Evolutionary conservation across 83 land plant species (phyloP), one percentile per base, ranked within the genome.

Genomic region (Picea mariana): DNA sequence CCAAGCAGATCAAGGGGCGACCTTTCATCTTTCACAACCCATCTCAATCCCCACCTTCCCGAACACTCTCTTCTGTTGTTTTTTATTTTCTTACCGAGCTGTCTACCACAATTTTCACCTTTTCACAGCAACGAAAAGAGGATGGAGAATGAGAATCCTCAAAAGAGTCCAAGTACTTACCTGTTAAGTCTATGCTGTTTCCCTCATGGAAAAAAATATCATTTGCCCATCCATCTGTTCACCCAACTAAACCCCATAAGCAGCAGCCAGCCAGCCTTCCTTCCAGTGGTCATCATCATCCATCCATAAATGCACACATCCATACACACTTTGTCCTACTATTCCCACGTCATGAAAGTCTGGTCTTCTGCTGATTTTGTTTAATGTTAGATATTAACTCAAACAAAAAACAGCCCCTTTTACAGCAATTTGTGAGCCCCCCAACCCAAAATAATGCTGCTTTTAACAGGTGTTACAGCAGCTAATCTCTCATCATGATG

Each of bases 21-120:
- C 16, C 58, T 73, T 73, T 73, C 58, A 44, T 73, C 77, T 73
- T 73, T 73, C 42, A 73, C 26, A n/a, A 9, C 77, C 77, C 42
- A 68, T 68, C 40, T 68, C 21, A 44, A 38, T 18, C 76, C 49
- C 49, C 59, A 73, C 26, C 60, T 58, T 58, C 60, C 60, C 60
- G 4, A 58, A 58, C 60, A 58, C 60, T 26, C 26, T 66, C 68
- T 16, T 66, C 49, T 9, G 9, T 47, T 47, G 49, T 66, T 65
- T 66, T 59, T 61, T 17, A 17, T 61, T 5, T 61, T 20, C 62
- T 59, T 55, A 16, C 79, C 63, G 4, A 77, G 79, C 62, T 77
- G 79, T 77, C 63, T 12, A 58, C 62, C 79, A 78, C 79, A 78
- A 78, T 58, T 60, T 58, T 60, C 20, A 60, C 42, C 16, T 60